Evolutionary conservation across 164 flowering plant genomes (phyloP), one percentile per base, ranked within the genome.

Genomic region (Nelumbo lutea): DNA sequence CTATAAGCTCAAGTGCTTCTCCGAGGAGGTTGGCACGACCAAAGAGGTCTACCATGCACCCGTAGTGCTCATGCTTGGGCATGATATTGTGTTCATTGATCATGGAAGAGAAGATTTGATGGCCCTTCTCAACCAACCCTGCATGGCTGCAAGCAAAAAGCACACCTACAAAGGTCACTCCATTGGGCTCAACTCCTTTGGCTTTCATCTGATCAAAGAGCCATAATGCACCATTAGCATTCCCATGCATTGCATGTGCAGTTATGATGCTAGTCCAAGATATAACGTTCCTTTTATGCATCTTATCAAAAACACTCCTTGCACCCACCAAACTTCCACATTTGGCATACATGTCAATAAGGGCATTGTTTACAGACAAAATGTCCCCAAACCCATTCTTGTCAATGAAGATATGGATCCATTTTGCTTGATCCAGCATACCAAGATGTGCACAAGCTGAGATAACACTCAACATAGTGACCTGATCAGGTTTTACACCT

Each of bases 61-160:
- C 92, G 76, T 84, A 88, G 73, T 89, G 96, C 75, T 84, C 91
- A 27, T 79, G 83, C 66, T 76, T 76, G 6, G 96, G 92, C 38
- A 59, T 56, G 50, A 90, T 83, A n/a, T 75, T 74, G 75, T 88
- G 74, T 2, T 84, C 88, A 52, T 79, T 62, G 15, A 59, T 71
- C 96, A 93, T 89, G 4, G 83, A 84, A n/a, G 70, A 66, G 75
- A 93, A 90, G 46, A 83, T 69, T 42, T 72, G 71, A 43, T 74
- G 73, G 9, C 93, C 96, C 67, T 89, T 82, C 15, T 83, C 85
- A 44, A 89, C 84, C 61, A 90, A 73, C 5, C 96, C 96, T 27
- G 88, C 88, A 79, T 87, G 96, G 79, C 96, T 93, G 67, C 98
- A 90, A 42, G 93, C 93, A 78, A 85, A 85, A 40, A 90, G 86